Conservation (phyloP, 2,329 filamentous ascomycete species). For the Botrytis cinerea region DNA sequence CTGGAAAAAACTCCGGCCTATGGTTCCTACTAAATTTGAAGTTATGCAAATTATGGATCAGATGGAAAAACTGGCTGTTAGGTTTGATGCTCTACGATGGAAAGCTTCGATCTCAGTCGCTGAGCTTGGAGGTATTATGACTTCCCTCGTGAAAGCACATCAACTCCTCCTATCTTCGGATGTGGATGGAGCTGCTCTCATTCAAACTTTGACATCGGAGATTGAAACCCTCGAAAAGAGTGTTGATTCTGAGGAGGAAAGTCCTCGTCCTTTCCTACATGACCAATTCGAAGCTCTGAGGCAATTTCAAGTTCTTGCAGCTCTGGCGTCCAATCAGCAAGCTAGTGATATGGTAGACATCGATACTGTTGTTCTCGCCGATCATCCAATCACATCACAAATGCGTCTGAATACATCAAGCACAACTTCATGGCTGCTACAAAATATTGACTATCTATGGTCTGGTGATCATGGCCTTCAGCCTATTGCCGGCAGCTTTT, state of each 20-base stretch:
- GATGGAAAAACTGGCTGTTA: conserved; percentile 57
- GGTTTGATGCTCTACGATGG: conserved; percentile 64
- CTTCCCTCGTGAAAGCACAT: conserved; percentile 58
- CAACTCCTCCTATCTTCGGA: conserved; percentile 52
- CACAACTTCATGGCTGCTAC: conserved; percentile 32
- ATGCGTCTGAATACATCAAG: conserved; percentile 37
- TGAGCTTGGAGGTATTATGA: conserved; percentile 56
- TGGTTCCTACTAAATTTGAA: conserved; percentile 51
- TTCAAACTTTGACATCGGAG: conserved; percentile 53
- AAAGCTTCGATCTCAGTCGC: conserved; percentile 53
- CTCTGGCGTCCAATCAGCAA: conserved; percentile 25
- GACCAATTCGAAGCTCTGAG: conserved; percentile 59
- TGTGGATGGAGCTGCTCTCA: conserved; percentile 43
- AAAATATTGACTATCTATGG: conserved; percentile 39
- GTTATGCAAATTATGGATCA: conserved; percentile 51
- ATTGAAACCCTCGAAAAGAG: conserved; percentile 53
- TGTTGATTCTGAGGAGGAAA: conserved; percentile 47
- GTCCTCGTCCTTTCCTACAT: conserved; percentile 53
- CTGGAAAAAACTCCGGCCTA: conserved; percentile 72
- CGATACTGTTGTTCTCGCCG: conserved; percentile 39
- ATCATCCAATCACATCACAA: conserved; percentile 37
- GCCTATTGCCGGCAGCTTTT: conserved; percentile 52
- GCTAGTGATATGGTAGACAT: conserved; percentile 25
- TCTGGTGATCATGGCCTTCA: conserved; percentile 42
- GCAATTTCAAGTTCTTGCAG: conserved; percentile 44